These are phyloP conservation scores for Rostrohypoxylon terebratum DNA, from an alignment of 495 filamentous ascomycete species.

Conservation along the genomic window DNA sequence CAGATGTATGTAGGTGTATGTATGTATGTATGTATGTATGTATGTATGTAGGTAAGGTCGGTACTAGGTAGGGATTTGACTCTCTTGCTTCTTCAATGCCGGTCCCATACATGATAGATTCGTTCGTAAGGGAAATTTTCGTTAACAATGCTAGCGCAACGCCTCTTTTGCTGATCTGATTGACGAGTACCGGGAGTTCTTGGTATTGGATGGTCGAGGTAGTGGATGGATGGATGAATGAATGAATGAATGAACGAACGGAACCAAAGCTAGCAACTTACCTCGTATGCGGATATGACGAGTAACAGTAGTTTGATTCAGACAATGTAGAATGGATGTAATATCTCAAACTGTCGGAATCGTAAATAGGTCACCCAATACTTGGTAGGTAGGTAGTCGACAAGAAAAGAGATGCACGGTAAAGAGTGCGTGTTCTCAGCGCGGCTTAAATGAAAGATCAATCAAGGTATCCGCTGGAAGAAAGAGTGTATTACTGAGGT, in stretches of 20 bases:
- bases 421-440: neutral
- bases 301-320: neutral
- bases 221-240: neutral
- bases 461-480: constrained; percentile 19
- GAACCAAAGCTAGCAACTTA: constrained; percentile 6
- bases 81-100: neutral
- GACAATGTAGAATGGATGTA: neutral
- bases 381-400: neutral
- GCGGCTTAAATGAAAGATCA: constrained; percentile 16
- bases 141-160: neutral
- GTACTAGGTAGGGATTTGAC: neutral
- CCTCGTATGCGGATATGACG: neutral
- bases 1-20: neutral
- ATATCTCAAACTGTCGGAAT: neutral
- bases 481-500: constrained; percentile 23
- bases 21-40: neutral
- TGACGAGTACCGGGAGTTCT: neutral
- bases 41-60: too few species aligned
- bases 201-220: neutral
- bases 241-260: neutral
- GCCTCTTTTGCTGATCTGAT: neutral
- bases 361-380: constrained; percentile 5
- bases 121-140: neutral
- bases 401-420: neutral
- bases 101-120: neutral